Conservation (phyloP, 225 moss, liverwort and hornwort species). For the Takakia lepidozioides region DNA sequence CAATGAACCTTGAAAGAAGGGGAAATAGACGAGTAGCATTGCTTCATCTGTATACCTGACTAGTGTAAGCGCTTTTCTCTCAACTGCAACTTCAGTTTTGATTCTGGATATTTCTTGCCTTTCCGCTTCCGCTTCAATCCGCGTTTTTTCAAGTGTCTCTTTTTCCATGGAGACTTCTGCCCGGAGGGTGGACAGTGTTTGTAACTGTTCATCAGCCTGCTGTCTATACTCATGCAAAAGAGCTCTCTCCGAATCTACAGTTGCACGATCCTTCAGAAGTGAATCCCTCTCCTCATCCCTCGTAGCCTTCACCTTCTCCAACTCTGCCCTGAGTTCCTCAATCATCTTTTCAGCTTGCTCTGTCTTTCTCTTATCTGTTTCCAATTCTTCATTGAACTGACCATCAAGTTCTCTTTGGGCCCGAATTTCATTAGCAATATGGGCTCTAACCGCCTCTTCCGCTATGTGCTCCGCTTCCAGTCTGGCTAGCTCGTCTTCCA, state of each 20-base stretch:
- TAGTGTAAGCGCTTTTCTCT: slow-evolving; percentile 77
- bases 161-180: slow-evolving; percentile 72
- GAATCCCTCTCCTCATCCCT: slow-evolving; percentile 53
- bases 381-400: slow-evolving; percentile 64
- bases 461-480: slow-evolving; percentile 90
- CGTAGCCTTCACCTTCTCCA: slow-evolving; percentile 57
- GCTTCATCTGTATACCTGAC: slow-evolving; percentile 55
- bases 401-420: slow-evolving; percentile 71
- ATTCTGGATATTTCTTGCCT: slow-evolving; percentile 26
- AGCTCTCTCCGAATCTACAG: slow-evolving; percentile 57
- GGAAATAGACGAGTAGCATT: no score
- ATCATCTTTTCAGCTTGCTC: slow-evolving; percentile 43
- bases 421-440: slow-evolving; percentile 73
- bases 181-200: slow-evolving; percentile 40
- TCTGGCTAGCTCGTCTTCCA: slow-evolving; percentile 82
- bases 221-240: slow-evolving; percentile 54
- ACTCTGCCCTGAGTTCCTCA: slow-evolving; percentile 29
- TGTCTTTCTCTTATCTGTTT: slow-evolving; percentile 60
- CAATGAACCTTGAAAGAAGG: no score
- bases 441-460: slow-evolving; percentile 84
- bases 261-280: slow-evolving; percentile 43
- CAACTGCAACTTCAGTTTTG: slow-evolving; percentile 62
- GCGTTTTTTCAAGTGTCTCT: slow-evolving; percentile 54
- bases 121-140: slow-evolving; percentile 56
- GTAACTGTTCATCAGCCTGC: slow-evolving; percentile 75